These are phyloP conservation scores for Cystobasidiaceae sp. DNA, from an alignment of 1,284 basidiomycete species.

Conservation along the genomic window DNA sequence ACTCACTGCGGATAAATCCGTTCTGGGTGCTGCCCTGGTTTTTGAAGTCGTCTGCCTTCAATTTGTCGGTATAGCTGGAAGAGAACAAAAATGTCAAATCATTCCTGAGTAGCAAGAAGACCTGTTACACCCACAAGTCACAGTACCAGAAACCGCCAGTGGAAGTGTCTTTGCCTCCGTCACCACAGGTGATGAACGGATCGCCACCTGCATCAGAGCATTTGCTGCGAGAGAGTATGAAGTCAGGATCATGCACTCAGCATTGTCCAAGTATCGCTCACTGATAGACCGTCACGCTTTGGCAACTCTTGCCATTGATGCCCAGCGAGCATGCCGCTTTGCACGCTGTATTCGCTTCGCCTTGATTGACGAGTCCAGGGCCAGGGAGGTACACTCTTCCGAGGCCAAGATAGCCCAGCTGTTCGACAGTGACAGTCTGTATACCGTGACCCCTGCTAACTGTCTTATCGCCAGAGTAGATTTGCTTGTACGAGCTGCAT, in stretches of 20 bases:
- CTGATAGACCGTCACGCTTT: neutral
- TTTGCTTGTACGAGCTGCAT: neutral
- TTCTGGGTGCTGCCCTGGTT: neutral
- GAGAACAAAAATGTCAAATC: neutral
- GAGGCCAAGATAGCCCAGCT: neutral
- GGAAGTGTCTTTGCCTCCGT: neutral
- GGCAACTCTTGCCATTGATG: neutral
- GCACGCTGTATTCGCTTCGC: neutral
- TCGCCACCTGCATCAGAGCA: neutral
- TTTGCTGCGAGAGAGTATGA: neutral
- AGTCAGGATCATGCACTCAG: too few relatives aligned
- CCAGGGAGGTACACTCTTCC: constrained; percentile 5
- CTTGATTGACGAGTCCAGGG: neutral
- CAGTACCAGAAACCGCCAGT: constrained; percentile 18
- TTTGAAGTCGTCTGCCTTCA: neutral
- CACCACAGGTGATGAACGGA: constrained; percentile 1
- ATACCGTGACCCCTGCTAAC: constrained; percentile 5
- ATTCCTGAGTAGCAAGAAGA: neutral
- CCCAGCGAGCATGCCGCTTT: constrained; percentile 3
- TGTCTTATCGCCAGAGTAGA: constrained; percentile 1
- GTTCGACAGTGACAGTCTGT: neutral
- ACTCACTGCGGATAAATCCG: neutral
- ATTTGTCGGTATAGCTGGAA: constrained; percentile 12
- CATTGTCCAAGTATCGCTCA: too few relatives aligned
- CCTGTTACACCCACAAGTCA: neutral